Evolutionary conservation across 805 yeast species (phyloP), one percentile per base, ranked within the genome.

Genomic region (Suhomyces vadensis): DNA sequence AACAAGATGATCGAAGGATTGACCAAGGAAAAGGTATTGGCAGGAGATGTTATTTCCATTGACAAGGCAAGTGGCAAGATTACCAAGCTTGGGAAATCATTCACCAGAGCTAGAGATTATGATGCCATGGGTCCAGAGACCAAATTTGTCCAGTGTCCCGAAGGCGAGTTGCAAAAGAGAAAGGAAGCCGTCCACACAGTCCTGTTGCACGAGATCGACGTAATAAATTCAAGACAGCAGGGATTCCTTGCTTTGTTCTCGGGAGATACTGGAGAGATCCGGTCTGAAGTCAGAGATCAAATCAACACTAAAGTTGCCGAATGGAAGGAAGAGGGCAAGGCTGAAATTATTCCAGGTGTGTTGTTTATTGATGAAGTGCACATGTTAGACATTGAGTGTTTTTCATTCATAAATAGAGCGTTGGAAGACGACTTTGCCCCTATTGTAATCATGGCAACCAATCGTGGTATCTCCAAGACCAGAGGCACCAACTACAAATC

Each of bases 101-200:
- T 89, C 67, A 84, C 98, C 5, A 81, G 97, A 56, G 95, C 97
- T 5, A 80, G 99, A 57, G 99, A 94, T 67, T 94, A 94, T 66
- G 99, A 94, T 69, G 97, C 98, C 36, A 89, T 90, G 95, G 96
- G 96, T 16, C 96, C 97, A 42, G 98, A 95, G 52, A 91, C 97
- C 39, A 91, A 90, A 67, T 94, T 94, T 64, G 96, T 94, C 46
- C 97, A 94, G 68, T 86, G 96, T 63, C 99, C 99, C 31, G 97
- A 94, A 65, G 99, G 99, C 45, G 99, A 94, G 73, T 80, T 94
- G 60, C 99, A 94, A 72, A 87, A 88, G 62, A 83, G 97, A 59
- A 89, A 88, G 62, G 95, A 90, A 61, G 95, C 90, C 26, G 96
- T 91, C 26, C 99, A 94, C 69, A 95, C 97, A 1, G 97, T 94